These are phyloP conservation scores for Pythium utonaiense DNA, from an alignment of 352 stramenopile species.

Conservation along the genomic window DNA sequence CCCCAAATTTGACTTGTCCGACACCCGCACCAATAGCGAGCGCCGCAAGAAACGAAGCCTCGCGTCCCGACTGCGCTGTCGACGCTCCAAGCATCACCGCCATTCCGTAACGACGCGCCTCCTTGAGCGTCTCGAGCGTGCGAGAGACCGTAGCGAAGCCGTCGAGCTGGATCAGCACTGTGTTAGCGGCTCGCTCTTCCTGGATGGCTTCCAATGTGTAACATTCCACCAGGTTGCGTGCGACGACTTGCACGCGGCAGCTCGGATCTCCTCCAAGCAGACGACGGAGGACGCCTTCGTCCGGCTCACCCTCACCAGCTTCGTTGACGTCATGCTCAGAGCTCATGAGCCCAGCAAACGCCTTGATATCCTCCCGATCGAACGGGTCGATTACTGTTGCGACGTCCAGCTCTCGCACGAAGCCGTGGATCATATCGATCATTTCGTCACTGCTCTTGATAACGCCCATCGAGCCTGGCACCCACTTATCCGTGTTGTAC, in stretches of 20 bases:
- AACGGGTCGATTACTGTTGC: slow-evolving; percentile 61
- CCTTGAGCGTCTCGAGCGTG: slow-evolving; percentile 36
- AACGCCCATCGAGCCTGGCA: slow-evolving; percentile 35
- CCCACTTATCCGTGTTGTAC: slow-evolving; percentile 75
- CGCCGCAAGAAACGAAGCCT: slow-evolving; percentile 33
- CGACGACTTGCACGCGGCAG: slow-evolving; percentile 51
- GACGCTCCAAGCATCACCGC: slow-evolving; percentile 48
- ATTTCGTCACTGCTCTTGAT: slow-evolving; percentile 64
- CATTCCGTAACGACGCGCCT: slow-evolving; percentile 49
- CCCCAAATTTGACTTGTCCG: slow-evolving; percentile 73
- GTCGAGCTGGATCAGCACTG: slow-evolving; percentile 42
- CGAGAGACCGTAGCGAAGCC: slow-evolving; percentile 48
- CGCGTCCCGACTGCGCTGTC: slow-evolving; percentile 22
- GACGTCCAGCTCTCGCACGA: slow-evolving; percentile 50
- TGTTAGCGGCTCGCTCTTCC: slow-evolving; percentile 61
- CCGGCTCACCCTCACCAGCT: slow-evolving; percentile 3
- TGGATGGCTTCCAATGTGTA: slow-evolving; percentile 40
- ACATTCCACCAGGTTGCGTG: slow-evolving; percentile 27
- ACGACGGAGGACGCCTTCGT: neutral
- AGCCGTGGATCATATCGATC: slow-evolving; percentile 50
- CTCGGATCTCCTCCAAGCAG: slow-evolving; percentile 40
- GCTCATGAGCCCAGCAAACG: slow-evolving; percentile 42
- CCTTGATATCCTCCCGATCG: slow-evolving; percentile 45
- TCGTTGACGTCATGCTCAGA: slow-evolving; percentile 38
- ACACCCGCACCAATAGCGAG: slow-evolving; percentile 50